phyloP scores from a whole-genome alignment of 441 rosid species.

The Euphorbia celastroides region DNA sequence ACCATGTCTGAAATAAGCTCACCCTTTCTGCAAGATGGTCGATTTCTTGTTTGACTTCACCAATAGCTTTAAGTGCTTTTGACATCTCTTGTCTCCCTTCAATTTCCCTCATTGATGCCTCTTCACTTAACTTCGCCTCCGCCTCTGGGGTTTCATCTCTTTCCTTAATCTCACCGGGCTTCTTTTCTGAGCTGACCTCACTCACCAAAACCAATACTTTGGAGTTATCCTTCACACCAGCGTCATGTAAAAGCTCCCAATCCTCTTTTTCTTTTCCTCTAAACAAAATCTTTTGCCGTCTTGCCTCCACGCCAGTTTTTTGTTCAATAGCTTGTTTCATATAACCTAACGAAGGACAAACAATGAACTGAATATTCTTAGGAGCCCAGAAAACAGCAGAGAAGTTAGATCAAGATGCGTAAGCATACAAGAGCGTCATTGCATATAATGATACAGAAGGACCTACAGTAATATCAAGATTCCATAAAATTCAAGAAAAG shows the following conservation, averaged over 20 bases:
- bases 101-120: constrained; percentile 25
- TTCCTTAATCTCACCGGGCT: constrained; percentile 24
- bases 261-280: constrained; percentile 69
- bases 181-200: constrained; percentile 28
- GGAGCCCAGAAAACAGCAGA: not conserved
- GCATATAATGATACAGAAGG: no score
- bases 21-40: constrained; percentile 76
- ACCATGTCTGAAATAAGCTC: constrained; percentile 8
- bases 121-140: no score
- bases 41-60: constrained; percentile 44
- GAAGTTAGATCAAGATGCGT: no score
- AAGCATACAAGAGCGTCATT: no score
- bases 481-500: no score
- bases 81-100: constrained; percentile 38
- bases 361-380: not conserved
- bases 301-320: constrained; percentile 39
- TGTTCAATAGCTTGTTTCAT: constrained; percentile 46
- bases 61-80: constrained; percentile 50
- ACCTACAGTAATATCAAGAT: no score
- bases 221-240: constrained; percentile 57
- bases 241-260: constrained; percentile 39
- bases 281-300: constrained; percentile 47
- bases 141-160: constrained; percentile 13
- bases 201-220: constrained; percentile 52
- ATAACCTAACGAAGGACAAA: constrained; percentile 39